Percentiles rank a stretch among this genome's conserved stretches.
phyloP scores from a whole-genome alignment of 2,329 filamentous ascomycete genomes.

The Teratosphaeria zuluensis region DNA sequence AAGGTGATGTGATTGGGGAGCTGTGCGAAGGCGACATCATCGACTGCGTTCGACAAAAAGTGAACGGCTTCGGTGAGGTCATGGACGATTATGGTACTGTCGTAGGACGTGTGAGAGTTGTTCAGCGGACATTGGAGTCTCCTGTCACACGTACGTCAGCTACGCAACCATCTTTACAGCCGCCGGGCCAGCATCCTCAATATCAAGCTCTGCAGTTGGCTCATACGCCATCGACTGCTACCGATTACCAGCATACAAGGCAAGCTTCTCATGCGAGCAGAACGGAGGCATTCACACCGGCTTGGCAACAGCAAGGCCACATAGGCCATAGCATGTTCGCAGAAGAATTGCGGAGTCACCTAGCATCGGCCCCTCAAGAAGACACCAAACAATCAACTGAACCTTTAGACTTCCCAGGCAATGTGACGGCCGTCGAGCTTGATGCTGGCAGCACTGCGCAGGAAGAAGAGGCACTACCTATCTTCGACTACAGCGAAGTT shows the following conservation, averaged over 20 bases:
- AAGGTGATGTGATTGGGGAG: slow-evolving; percentile 40
- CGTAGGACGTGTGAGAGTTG: slow-evolving; percentile 28
- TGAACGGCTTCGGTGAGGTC: slow-evolving; percentile 39
- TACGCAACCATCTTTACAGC: not conserved
- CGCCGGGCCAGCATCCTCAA: not conserved
- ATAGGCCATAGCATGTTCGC: not conserved
- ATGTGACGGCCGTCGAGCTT: slow-evolving; percentile 2
- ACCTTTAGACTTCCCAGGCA: slow-evolving; percentile 2
- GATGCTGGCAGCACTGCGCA: not conserved
- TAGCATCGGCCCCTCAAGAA: not conserved
- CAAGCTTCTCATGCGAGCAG: not conserved
- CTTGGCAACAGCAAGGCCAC: slow-evolving; percentile 5
- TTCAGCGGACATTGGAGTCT: slow-evolving; percentile 1
- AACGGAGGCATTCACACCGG: slow-evolving; percentile 5
- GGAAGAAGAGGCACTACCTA: slow-evolving; percentile 6
- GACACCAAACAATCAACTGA: not conserved
- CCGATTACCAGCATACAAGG: not conserved
- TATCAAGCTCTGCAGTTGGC: not conserved
- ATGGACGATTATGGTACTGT: slow-evolving; percentile 38
- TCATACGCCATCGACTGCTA: not conserved
- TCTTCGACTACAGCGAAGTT: slow-evolving; percentile 12
- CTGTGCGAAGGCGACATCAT: slow-evolving; percentile 36
- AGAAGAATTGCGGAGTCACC: slow-evolving; percentile 4
- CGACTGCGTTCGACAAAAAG: slow-evolving; percentile 36
- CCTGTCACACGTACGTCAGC: slow-evolving; percentile 3